Percentiles rank a stretch among this genome's conserved stretches.
Conservation (phyloP, 1,284 basidiomycete genomes). For the Marasmius oreades region DNA sequence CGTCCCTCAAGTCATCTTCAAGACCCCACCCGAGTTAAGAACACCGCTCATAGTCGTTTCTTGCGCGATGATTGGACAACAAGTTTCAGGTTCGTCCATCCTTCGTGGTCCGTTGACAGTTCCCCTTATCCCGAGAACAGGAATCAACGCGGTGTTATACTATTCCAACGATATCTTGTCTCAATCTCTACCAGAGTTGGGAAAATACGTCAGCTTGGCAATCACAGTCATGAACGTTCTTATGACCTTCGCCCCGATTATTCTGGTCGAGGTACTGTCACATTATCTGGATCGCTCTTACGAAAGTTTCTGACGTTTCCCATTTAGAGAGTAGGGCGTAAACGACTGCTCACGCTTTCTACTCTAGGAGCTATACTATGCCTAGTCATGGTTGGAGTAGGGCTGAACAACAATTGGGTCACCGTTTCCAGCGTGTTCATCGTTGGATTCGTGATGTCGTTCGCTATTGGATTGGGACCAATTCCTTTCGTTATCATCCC, state of each 20-base stretch:
- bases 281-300: background rate
- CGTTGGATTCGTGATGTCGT: constrained; percentile 84
- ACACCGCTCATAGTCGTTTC: constrained; percentile 69
- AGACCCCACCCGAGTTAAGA: constrained; percentile 49
- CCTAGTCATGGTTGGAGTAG: constrained; percentile 67
- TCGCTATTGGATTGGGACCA: constrained; percentile 88
- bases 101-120: background rate
- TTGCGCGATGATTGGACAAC: constrained; percentile 75
- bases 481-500: constrained; percentile 90
- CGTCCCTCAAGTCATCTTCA: constrained; percentile 48
- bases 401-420: constrained; percentile 61
- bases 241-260: constrained; percentile 68
- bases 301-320: constrained; percentile 2
- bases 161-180: constrained; percentile 87
- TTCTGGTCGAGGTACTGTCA: constrained; percentile 74
- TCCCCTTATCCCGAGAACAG: constrained; percentile 16
- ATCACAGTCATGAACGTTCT: constrained; percentile 79
- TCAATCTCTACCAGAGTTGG: constrained; percentile 71
- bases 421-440: constrained; percentile 74
- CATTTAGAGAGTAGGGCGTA: constrained; percentile 62
- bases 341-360: constrained; percentile 53
- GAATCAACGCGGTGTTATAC: constrained; percentile 68
- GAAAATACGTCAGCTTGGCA: constrained; percentile 74
- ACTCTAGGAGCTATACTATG: constrained; percentile 63
- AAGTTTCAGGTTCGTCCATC: constrained; percentile 59